Percentiles rank a stretch among this genome's conserved stretches.
Conservation (phyloP, 495 filamentous ascomycete genomes). For the Hypoxylon intermedium region DNA sequence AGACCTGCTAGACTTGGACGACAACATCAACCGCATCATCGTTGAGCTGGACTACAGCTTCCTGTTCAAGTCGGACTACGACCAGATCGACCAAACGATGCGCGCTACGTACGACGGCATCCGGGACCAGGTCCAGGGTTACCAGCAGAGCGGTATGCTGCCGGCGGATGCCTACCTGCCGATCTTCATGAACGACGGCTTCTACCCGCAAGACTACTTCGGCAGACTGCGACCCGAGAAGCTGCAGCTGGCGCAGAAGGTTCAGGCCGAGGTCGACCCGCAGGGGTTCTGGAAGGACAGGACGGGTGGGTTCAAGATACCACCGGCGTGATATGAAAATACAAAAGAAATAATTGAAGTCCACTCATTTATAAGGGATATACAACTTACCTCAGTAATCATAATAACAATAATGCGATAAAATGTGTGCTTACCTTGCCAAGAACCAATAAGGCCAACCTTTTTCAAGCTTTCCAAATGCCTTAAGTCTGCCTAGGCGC, state of each 20-base stretch:
- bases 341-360: background rate
- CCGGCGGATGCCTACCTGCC: conserved; percentile 61
- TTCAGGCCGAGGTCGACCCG: conserved; percentile 62
- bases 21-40: conserved; percentile 61
- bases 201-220: conserved; percentile 66
- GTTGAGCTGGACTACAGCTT: conserved; percentile 66
- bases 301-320: conserved; percentile 61
- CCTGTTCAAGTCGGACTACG: conserved; percentile 50
- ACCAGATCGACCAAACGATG: conserved; percentile 58
- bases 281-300: conserved; percentile 63
- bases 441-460: too few species aligned
- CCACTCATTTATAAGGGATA: too few species aligned
- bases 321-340: conserved; percentile 7
- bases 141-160: conserved; percentile 41
- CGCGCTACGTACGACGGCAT: conserved; percentile 53
- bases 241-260: conserved; percentile 48
- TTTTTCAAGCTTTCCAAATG: too few species aligned
- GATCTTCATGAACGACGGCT: conserved; percentile 67
- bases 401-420: too few species aligned
- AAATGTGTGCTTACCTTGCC: too few species aligned
- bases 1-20: conserved; percentile 61
- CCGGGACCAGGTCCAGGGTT: conserved; percentile 47
- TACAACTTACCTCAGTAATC: too few species aligned
- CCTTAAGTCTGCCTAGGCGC: too few species aligned
- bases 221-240: conserved; percentile 58